Evolutionary conservation across 176 grass and related monocot genomes (phyloP).

Genomic region (Puccinellia tenuiflora): DNA sequence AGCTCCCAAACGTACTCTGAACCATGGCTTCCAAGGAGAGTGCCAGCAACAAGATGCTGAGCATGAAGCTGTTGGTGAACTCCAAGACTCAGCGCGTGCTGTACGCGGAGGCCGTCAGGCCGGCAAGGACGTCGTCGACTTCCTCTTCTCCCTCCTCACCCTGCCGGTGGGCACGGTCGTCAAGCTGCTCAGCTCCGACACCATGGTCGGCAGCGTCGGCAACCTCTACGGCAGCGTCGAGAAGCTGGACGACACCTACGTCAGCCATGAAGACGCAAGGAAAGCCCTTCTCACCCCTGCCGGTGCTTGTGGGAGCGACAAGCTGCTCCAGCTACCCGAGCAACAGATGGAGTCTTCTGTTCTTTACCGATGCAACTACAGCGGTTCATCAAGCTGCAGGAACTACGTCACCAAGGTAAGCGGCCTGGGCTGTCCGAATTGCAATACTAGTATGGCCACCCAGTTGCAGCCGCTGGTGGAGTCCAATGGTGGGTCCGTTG

Average conservation of each 20-base stretch:
- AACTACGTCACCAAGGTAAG: not conserved
- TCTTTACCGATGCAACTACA: too few relatives aligned
- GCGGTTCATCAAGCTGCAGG: not conserved
- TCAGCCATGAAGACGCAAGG: not conserved
- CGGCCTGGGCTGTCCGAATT: too few relatives aligned
- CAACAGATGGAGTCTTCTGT: too few relatives aligned
- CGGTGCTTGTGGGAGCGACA: not conserved
- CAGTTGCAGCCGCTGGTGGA: too few relatives aligned
- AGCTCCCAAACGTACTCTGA: too few relatives aligned
- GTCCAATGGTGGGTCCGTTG: not conserved
- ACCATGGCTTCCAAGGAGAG: too few relatives aligned
- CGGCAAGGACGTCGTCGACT: not conserved
- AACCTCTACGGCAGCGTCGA: conserved; percentile 40
- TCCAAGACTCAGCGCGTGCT: not conserved
- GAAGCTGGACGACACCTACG: conserved; percentile 10
- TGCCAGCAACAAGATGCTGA: not conserved
- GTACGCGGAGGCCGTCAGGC: not conserved
- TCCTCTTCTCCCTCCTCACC: not conserved
- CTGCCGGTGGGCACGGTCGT: not conserved
- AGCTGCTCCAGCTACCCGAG: not conserved
- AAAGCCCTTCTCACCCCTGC: not conserved
- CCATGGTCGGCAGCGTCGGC: conserved; percentile 24
- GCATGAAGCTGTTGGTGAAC: not conserved
- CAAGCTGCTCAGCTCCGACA: not conserved
- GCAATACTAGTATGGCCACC: too few relatives aligned